A percentile compares a stretch with the other conserved stretches of the same genome.
Conservation (phyloP, 768 basidiomycete genomes). For the Strobilomyces dryophilus region DNA sequence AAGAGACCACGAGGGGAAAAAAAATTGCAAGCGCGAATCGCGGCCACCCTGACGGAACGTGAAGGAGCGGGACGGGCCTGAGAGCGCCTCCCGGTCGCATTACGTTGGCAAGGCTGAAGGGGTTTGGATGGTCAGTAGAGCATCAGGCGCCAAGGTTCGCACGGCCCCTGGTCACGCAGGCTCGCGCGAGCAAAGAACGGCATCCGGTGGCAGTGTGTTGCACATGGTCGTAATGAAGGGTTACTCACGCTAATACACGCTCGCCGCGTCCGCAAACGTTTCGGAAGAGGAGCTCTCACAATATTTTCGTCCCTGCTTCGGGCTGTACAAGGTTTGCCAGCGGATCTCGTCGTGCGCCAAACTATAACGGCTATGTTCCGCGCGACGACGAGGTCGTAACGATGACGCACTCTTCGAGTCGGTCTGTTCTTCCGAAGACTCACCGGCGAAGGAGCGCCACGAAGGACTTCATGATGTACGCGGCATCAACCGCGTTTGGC, state of each 20-base stretch:
- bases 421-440: neutral
- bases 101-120: no score
- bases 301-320: neutral
- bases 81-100: neutral
- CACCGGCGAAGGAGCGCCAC: neutral
- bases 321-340: no score
- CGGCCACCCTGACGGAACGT: no score
- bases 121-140: neutral
- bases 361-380: no score
- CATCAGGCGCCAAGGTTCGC: neutral
- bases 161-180: neutral
- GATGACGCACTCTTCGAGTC: no score
- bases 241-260: neutral
- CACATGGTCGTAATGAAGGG: constrained; percentile 1
- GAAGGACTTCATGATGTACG: neutral
- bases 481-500: constrained; percentile 7
- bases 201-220: neutral
- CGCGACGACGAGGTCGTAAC: no score
- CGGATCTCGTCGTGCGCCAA: no score
- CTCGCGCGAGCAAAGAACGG: neutral
- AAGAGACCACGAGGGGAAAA: neutral
- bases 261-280: neutral
- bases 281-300: neutral
- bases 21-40: neutral
- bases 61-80: neutral